A percentile compares a stretch with the other conserved stretches of the same genome.
phyloP scores from a whole-genome alignment of 768 basidiomycete genomes.

The Psilocybe tampanensis region DNA sequence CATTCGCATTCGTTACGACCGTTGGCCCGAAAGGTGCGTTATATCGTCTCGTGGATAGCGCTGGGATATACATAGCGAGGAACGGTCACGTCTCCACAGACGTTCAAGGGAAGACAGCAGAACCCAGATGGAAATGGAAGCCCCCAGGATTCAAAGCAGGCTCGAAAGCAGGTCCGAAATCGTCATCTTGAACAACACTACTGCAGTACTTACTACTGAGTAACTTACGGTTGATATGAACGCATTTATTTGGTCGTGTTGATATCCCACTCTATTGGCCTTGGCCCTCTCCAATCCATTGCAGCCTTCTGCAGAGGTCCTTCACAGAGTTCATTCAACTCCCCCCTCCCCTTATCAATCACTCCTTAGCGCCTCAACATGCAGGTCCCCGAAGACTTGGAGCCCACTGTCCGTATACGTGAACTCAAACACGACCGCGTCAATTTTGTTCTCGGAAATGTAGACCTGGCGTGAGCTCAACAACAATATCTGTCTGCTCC shows the following conservation, averaged over 20 bases:
- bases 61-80: constrained; percentile 3
- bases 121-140: neutral
- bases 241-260: neutral
- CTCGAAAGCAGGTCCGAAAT: no score
- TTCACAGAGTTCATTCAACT: no score
- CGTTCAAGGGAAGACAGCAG: neutral
- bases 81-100: neutral
- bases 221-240: no score
- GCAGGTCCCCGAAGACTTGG: constrained; percentile 48
- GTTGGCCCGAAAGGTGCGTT: neutral
- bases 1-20: neutral
- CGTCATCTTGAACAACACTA: no score
- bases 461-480: constrained; percentile 84
- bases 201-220: no score
- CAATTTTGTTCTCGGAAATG: constrained; percentile 93
- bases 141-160: neutral
- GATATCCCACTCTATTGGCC: neutral
- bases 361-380: constrained; percentile 21
- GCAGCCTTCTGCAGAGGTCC: no score
- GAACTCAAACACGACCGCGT: constrained; percentile 84
- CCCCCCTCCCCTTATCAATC: no score
- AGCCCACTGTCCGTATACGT: constrained; percentile 80
- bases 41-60: neutral
- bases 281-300: neutral
- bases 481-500: neutral